phyloP scores from a whole-genome alignment of 306 rosid genomes.

The Lablab purpureus region DNA sequence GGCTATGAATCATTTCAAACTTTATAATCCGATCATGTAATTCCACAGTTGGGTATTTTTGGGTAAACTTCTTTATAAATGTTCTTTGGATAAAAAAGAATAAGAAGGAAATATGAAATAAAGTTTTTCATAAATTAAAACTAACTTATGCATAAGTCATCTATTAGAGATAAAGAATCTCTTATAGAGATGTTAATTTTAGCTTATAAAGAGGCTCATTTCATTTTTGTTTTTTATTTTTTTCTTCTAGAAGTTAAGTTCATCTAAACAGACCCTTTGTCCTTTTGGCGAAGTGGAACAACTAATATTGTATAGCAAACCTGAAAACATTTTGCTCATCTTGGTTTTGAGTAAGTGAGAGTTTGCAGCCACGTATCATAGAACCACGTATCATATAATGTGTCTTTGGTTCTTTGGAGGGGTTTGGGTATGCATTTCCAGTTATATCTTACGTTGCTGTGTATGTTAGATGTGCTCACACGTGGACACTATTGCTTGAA shows the following conservation, averaged over 20 bases:
- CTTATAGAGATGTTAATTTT: too few species aligned
- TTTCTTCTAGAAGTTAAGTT: too few species aligned
- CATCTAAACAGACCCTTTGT: too few species aligned
- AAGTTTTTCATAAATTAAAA: too few species aligned
- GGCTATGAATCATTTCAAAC: background rate
- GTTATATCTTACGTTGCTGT: slow-evolving; percentile 15
- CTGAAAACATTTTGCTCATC: background rate
- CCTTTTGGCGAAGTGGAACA: background rate
- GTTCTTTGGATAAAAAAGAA: too few species aligned
- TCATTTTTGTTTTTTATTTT: too few species aligned
- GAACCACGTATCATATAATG: background rate
- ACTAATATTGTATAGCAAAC: background rate
- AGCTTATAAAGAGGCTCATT: too few species aligned
- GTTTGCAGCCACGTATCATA: background rate
- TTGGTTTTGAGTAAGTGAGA: background rate
- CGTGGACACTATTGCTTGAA: slow-evolving; percentile 26
- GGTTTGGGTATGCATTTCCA: slow-evolving; percentile 11
- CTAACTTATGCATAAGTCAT: too few species aligned
- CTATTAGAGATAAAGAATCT: too few species aligned
- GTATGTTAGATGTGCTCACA: background rate
- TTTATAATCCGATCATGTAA: background rate
- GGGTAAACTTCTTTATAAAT: too few species aligned
- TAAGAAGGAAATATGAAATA: too few species aligned
- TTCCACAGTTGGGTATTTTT: background rate
- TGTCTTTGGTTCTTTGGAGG: background rate